Base-by-base conservation (phyloP, 495 filamentous ascomycete species). In the Geoglossum glabrum region DNA sequence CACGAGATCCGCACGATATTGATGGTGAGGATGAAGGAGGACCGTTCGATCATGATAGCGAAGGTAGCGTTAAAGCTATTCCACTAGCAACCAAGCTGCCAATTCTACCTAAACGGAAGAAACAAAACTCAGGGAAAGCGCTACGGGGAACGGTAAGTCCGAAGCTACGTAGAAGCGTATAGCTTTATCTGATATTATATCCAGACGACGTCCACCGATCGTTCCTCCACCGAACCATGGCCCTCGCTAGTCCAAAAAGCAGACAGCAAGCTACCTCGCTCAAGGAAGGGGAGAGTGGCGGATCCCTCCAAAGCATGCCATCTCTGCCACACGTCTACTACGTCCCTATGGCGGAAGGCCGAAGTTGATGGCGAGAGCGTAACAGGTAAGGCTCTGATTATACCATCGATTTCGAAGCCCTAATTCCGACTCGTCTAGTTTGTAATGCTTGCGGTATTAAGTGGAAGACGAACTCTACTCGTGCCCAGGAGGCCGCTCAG, bases 1-100 rank as follows among this genome's bases (percentile, higher is more conserved):
- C 82, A 1, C 69, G 70, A 27, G 61, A 47, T 10, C 69, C 71
- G 36, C 66, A 69, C 11, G 61, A 50, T 28, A 45, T 64, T 25
- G 64, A 64, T 34, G 43, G 34, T 33, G 63, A 65, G 34, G 57
- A 57, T 23, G 63, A 61, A 6, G 62, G 62, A 2, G 58, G 58
- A 1, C n/a, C 33, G 10, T n/a, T 27, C n/a, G 28, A 55, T 33
- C n/a, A 40, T 9, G 31, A 52, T 30, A 52, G 49, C 11, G 49
- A 52, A 8, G 49, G 49, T 26, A 52, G 49, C 49, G 17, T 31
- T 19, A 52, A 31, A 52, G 49, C 23, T 15, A 30, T 27, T 21
- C 11, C 23, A 52, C 1, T 21, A 5, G 25, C 26, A 15, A 28
- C 49, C 1, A 27, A 28, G 23, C 17, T 31, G 7, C 11, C 28